Evolutionary conservation across 169 alveolate species (phyloP).

Genomic region (Plasmodium knowlesi): DNA sequence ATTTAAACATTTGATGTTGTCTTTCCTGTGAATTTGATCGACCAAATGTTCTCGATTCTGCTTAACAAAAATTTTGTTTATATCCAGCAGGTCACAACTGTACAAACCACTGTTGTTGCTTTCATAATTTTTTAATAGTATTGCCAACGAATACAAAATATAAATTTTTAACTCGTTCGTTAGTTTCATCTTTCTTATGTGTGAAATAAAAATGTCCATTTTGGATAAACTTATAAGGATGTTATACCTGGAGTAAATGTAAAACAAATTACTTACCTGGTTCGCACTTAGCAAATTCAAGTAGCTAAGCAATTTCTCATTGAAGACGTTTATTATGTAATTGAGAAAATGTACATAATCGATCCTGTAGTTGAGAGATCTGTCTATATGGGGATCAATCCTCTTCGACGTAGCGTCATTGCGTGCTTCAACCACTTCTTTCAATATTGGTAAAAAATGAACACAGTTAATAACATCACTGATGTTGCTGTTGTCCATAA

Average conservation of each 20-base stretch:
- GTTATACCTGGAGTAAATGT: slow-evolving; percentile 67
- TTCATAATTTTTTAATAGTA: slow-evolving; percentile 72
- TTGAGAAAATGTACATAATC: slow-evolving; percentile 39
- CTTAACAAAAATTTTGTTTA: slow-evolving; percentile 50
- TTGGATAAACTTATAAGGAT: slow-evolving; percentile 22
- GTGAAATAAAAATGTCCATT: slow-evolving; percentile 32
- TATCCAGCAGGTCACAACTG: slow-evolving; percentile 33
- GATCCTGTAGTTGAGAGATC: slow-evolving; percentile 5
- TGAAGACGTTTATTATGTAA: slow-evolving; percentile 46
- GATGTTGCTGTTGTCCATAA: slow-evolving; percentile 34
- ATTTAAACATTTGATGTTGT: background rate
- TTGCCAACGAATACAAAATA: slow-evolving; percentile 47
- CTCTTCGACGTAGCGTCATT: background rate
- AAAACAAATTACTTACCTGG: slow-evolving; percentile 58
- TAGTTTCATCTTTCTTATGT: slow-evolving; percentile 29
- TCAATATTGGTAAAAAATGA: slow-evolving; percentile 65
- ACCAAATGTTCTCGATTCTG: background rate
- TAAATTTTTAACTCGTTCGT: slow-evolving; percentile 56
- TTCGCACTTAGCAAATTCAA: slow-evolving; percentile 37
- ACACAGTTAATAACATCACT: slow-evolving; percentile 62
- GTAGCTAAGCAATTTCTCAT: slow-evolving; percentile 38
- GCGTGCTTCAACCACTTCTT: slow-evolving; percentile 25
- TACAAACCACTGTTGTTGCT: slow-evolving; percentile 16
- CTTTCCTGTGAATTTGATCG: slow-evolving; percentile 1
- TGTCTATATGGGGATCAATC: background rate